These are phyloP conservation scores for Nicotiana noctiflora DNA, from an alignment of 257 asterid genomes.

Conservation along the genomic window DNA sequence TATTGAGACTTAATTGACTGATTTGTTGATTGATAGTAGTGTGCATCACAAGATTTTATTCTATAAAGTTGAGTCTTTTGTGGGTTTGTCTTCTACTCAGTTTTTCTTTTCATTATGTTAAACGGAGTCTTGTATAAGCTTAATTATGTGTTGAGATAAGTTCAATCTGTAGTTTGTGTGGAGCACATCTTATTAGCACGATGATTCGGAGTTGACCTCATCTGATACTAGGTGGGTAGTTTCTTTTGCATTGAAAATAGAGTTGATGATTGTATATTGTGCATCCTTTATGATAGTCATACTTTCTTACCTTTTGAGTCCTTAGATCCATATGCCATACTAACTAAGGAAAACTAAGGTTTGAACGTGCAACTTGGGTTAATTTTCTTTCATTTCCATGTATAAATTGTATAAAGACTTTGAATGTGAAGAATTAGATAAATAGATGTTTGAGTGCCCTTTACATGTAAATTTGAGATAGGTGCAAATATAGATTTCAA, in stretches of 20 bases:
- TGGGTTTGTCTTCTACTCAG: not conserved
- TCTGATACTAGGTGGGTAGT: not conserved
- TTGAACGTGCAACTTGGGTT: not conserved
- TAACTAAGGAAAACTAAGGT: not conserved
- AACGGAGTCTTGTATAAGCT: not conserved
- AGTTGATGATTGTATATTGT: not conserved
- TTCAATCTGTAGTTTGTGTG: not conserved
- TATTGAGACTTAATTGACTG: not conserved
- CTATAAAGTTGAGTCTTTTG: not conserved
- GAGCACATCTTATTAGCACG: not conserved
- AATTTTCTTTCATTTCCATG: not conserved
- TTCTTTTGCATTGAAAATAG: not conserved
- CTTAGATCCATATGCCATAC: not conserved
- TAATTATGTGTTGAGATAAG: not conserved
- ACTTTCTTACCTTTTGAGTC: not conserved
- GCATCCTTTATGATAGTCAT: not conserved
- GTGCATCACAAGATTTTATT: not conserved
- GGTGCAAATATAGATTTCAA: not conserved
- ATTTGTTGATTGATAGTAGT: not conserved
- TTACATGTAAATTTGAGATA: not conserved
- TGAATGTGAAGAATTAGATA: too few species aligned
- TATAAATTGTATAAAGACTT: too few species aligned
- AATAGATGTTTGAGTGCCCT: not conserved
- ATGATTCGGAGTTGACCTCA: not conserved
- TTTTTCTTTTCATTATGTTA: not conserved